Conservation (phyloP, 495 filamentous ascomycete species). For the Elasticomyces elasticus region DNA sequence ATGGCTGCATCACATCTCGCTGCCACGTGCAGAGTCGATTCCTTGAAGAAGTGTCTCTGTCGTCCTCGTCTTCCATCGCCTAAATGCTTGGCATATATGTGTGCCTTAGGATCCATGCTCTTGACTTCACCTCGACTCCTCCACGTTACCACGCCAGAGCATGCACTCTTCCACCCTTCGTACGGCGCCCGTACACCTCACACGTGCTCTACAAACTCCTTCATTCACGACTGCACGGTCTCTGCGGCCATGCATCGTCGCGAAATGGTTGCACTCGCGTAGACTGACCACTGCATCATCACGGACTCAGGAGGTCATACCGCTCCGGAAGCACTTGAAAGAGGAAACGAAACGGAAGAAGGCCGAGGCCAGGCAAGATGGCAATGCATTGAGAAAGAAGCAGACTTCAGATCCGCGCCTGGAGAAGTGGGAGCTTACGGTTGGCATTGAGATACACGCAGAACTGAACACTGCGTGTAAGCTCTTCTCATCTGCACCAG, state of each 20-base stretch:
- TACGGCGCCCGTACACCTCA: background rate
- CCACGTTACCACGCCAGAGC: background rate
- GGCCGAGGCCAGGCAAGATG: conserved; percentile 6
- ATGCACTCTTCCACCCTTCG: background rate
- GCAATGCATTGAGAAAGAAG: background rate
- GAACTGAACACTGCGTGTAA: conserved; percentile 67
- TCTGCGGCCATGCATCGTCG: background rate
- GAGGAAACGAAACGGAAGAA: conserved; percentile 27
- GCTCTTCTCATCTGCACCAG: conserved; percentile 82
- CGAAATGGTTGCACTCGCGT: conserved; percentile 18
- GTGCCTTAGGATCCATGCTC: background rate
- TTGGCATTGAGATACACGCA: conserved; percentile 95
- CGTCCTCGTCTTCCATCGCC: background rate
- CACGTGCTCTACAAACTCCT: background rate
- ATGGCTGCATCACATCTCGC: background rate
- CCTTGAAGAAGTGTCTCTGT: background rate
- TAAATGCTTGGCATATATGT: background rate
- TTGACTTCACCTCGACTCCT: background rate
- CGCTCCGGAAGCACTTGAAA: conserved; percentile 30
- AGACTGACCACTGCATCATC: conserved; percentile 1
- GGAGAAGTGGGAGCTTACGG: conserved; percentile 73
- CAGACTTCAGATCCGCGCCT: conserved; percentile 3
- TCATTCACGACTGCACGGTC: background rate
- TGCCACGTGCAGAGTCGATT: background rate
- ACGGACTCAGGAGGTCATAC: conserved; percentile 11